A percentile compares a stretch with the other conserved stretches of the same genome.
Evolutionary conservation across 495 filamentous ascomycete species (phyloP).

Genomic region (Penicillium flavigenum): DNA sequence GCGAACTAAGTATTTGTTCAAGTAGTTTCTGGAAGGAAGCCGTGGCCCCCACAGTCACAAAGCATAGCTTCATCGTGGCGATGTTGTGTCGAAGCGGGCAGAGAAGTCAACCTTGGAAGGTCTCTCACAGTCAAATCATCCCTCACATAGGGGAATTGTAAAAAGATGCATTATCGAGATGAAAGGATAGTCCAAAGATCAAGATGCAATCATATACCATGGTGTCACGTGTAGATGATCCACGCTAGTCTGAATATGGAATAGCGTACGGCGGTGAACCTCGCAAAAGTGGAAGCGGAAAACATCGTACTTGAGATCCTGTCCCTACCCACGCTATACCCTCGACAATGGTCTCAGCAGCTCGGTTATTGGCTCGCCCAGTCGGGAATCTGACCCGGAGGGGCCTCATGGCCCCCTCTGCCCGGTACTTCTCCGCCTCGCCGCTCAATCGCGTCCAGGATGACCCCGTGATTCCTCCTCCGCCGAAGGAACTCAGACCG

Average conservation of each 20-base stretch:
- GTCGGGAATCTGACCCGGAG: conserved; percentile 33
- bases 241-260: conserved; percentile 3
- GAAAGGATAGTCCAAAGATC: not conserved
- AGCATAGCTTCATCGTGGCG: conserved; percentile 51
- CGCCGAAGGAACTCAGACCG: conserved; percentile 32
- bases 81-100: not conserved
- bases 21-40: conserved; percentile 75
- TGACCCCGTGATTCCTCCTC: conserved; percentile 38
- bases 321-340: conserved; percentile 12
- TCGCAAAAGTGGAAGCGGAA: conserved; percentile 22
- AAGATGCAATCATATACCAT: conserved; percentile 4
- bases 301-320: conserved; percentile 20
- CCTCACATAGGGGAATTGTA: not conserved
- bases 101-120: not conserved
- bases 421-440: conserved; percentile 44
- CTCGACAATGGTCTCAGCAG: conserved; percentile 42
- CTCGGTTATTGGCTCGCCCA: conserved; percentile 42
- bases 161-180: not conserved
- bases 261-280: conserved; percentile 21
- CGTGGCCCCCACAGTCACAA: conserved; percentile 91
- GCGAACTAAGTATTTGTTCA: conserved; percentile 56
- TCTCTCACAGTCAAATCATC: not conserved
- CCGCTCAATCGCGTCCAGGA: conserved; percentile 37
- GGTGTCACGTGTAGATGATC: conserved; percentile 5
- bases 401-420: conserved; percentile 25